Evolutionary conservation across 2,329 filamentous ascomycete genomes (phyloP).

Genomic region (Claviceps purpurea): DNA sequence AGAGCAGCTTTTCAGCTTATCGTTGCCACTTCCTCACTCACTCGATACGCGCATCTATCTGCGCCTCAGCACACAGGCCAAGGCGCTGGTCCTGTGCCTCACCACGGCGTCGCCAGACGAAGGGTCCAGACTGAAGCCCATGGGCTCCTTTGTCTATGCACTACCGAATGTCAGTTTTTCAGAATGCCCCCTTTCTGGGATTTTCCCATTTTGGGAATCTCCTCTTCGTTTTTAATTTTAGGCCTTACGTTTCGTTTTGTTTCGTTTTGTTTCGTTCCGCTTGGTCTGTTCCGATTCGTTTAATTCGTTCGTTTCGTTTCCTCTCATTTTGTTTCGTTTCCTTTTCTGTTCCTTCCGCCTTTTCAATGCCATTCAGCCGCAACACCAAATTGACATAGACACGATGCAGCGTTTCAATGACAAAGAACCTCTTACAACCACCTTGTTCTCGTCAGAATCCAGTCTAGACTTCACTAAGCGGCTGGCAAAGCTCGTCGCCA

Average conservation of each 20-base stretch:
- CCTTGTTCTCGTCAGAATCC: conserved; percentile 60
- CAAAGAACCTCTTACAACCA: conserved; percentile 57
- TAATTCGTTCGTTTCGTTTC: background rate
- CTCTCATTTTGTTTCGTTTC: background rate
- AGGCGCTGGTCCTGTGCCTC: conserved; percentile 46
- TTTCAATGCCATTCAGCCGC: background rate
- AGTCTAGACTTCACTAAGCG: conserved; percentile 80
- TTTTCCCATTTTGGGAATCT: background rate
- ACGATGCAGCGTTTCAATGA: conserved; percentile 34
- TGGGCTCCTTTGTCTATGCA: conserved; percentile 90
- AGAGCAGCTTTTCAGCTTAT: conserved; percentile 21
- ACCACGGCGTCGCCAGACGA: conserved; percentile 44
- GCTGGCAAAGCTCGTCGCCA: conserved; percentile 71
- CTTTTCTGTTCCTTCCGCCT: background rate
- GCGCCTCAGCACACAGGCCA: conserved; percentile 43
- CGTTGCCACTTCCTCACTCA: conserved; percentile 46
- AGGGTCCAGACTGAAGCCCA: conserved; percentile 33
- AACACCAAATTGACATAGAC: background rate
- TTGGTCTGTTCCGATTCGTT: background rate
- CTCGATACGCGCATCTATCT: conserved; percentile 49
- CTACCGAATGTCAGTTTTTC: conserved; percentile 59
- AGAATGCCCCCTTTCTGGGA: conserved; percentile 27
- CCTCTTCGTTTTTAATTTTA: background rate
- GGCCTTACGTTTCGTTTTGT: background rate
- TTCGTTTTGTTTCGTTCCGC: background rate